Conservation (phyloP, 106 monocot species). For the Chionographis japonica region DNA sequence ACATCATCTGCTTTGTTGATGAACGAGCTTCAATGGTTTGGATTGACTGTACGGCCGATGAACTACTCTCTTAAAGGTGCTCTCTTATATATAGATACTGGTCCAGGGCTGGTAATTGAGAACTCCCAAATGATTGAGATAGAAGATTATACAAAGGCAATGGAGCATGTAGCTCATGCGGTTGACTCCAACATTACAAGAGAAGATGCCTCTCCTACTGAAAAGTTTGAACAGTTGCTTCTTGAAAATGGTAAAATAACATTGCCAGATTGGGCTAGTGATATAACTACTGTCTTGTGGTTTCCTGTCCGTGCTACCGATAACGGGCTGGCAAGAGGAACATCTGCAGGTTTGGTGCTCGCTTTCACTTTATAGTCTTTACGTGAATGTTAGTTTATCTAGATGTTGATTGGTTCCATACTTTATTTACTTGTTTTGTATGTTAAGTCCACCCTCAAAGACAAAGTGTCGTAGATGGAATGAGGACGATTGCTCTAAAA, state of each 20-base stretch:
- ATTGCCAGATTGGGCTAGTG: constrained; percentile 89
- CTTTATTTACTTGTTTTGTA: constrained; percentile 1
- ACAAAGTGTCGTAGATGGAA: constrained; percentile 89
- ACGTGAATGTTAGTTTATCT: neutral
- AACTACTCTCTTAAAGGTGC: constrained; percentile 88
- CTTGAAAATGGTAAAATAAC: constrained; percentile 60
- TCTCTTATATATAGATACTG: constrained; percentile 73
- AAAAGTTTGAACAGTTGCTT: constrained; percentile 27
- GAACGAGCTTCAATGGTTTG: constrained; percentile 97
- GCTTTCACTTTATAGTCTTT: neutral
- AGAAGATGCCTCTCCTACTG: constrained; percentile 10
- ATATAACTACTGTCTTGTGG: constrained; percentile 68
- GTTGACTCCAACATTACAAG: constrained; percentile 5
- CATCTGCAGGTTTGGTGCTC: constrained; percentile 61
- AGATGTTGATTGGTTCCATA: neutral
- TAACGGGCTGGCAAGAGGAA: constrained; percentile 64
- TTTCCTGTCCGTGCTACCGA: constrained; percentile 89
- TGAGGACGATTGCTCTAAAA: constrained; percentile 96
- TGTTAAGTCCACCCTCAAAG: constrained; percentile 51
- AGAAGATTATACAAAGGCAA: constrained; percentile 38
- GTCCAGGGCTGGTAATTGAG: constrained; percentile 77
- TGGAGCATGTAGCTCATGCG: constrained; percentile 5
- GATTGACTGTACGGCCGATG: constrained; percentile 69
- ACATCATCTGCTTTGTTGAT: constrained; percentile 84
- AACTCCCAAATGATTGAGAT: constrained; percentile 74